Evolutionary conservation across 2,329 filamentous ascomycete genomes (phyloP).

Genomic region (Clonostachys rosea): DNA sequence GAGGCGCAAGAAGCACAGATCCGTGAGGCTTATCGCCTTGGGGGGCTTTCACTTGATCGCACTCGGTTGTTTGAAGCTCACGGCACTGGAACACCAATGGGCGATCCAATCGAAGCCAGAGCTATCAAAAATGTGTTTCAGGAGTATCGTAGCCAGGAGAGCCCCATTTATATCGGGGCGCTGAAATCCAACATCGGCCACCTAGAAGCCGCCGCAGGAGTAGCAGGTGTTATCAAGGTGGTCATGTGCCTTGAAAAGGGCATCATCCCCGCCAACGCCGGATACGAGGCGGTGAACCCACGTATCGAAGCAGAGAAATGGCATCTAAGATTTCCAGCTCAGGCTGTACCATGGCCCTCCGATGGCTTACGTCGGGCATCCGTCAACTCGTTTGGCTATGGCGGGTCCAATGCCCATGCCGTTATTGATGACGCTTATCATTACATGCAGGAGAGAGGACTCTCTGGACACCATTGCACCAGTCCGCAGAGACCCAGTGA

Average conservation of each 20-base stretch:
- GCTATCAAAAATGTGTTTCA: slow-evolving; percentile 40
- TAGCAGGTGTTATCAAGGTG: slow-evolving; percentile 46
- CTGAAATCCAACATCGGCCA: slow-evolving; percentile 35
- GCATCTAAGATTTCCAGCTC: slow-evolving; percentile 12
- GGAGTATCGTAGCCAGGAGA: slow-evolving; percentile 19
- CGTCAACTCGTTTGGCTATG: slow-evolving; percentile 44
- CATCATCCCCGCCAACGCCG: slow-evolving; percentile 42
- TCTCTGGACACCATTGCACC: background rate
- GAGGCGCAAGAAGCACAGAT: slow-evolving; percentile 39
- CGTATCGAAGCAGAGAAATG: slow-evolving; percentile 43
- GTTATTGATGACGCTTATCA: slow-evolving; percentile 16
- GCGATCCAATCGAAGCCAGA: slow-evolving; percentile 48
- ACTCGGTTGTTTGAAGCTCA: slow-evolving; percentile 41
- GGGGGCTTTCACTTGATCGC: slow-evolving; percentile 18
- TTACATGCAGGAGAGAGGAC: slow-evolving; percentile 3
- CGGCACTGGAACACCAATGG: slow-evolving; percentile 50
- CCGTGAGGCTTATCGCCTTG: slow-evolving; percentile 22
- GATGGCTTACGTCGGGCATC: slow-evolving; percentile 14
- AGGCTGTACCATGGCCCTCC: slow-evolving; percentile 26
- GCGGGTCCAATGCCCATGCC: slow-evolving; percentile 34
- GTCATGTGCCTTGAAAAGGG: slow-evolving; percentile 44
- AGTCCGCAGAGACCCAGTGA: slow-evolving; percentile 32
- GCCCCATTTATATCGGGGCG: slow-evolving; percentile 17
- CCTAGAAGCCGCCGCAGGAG: slow-evolving; percentile 44
- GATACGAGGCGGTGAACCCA: slow-evolving; percentile 42